Percentiles rank a stretch among this genome's conserved stretches.
Conservation (phyloP, 345 rosid genomes). For the Corchorus olitorius region DNA sequence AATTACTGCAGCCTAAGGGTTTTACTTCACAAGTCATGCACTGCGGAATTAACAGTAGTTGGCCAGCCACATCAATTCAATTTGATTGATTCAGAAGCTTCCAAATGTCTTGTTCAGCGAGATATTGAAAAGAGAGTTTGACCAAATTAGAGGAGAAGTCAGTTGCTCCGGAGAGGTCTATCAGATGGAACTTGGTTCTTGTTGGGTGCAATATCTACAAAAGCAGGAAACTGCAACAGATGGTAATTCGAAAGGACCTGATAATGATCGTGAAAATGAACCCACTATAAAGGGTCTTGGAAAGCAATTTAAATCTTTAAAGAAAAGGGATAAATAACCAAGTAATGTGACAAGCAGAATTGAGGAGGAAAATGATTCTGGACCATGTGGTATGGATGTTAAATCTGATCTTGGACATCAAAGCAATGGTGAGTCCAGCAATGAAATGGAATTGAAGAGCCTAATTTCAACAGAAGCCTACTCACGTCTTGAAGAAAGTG, state of each 20-base stretch:
- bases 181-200: conserved; percentile 72
- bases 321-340: conserved; percentile 48
- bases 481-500: conserved; percentile 46
- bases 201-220: conserved; percentile 71
- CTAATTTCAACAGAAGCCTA: conserved; percentile 58
- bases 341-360: conserved; percentile 17
- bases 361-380: conserved; percentile 34
- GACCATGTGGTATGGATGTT: conserved; percentile 21
- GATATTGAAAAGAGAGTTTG: conserved; percentile 47
- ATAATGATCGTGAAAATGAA: conserved; percentile 30
- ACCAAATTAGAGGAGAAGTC: conserved; percentile 40
- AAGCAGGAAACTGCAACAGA: conserved; percentile 52
- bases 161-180: conserved; percentile 41
- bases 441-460: conserved; percentile 46
- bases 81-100: conserved; percentile 32
- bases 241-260: conserved; percentile 33
- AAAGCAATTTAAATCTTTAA: conserved; percentile 63
- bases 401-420: conserved; percentile 34
- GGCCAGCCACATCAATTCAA: conserved; percentile 33
- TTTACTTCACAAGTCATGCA: conserved; percentile 45
- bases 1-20: conserved; percentile 56
- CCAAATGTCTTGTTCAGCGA: conserved; percentile 35
- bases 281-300: conserved; percentile 66
- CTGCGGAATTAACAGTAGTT: conserved; percentile 37
- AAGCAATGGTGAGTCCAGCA: conserved; percentile 23